A percentile compares a stretch with the other conserved stretches of the same genome.
Conservation (phyloP, 441 rosid species). For the Sinapis alba region DNA sequence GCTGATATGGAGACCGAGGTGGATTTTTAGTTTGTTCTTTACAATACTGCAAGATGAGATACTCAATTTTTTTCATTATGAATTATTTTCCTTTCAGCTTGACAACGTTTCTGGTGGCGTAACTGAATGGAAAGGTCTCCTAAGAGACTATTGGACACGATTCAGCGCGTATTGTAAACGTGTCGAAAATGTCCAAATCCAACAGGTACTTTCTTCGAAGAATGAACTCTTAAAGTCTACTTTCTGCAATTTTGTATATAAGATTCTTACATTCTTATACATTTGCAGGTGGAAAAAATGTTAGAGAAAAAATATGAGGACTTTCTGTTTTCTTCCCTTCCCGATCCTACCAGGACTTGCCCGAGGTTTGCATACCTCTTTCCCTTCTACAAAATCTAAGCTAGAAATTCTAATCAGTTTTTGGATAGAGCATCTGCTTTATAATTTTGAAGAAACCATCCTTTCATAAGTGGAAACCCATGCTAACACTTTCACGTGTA, state of each 20-base stretch:
- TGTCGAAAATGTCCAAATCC: slow-evolving; percentile 69
- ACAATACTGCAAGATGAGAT: slow-evolving; percentile 15
- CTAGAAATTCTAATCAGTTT: neutral
- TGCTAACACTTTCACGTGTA: neutral
- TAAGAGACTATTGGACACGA: slow-evolving; percentile 89
- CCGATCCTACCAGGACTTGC: slow-evolving; percentile 71
- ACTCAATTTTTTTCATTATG: neutral
- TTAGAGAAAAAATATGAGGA: slow-evolving; percentile 80
- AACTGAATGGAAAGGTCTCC: slow-evolving; percentile 99
- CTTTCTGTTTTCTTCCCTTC: slow-evolving; percentile 83
- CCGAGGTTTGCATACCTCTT: slow-evolving; percentile 61
- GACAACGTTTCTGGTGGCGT: slow-evolving; percentile 96
- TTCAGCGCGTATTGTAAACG: slow-evolving; percentile 81
- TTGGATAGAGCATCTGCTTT: neutral
- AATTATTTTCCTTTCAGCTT: slow-evolving; percentile 61
- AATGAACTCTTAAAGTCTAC: slow-evolving; percentile 25
- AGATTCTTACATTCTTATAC: slow-evolving; percentile 18
- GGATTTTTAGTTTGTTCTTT: slow-evolving; percentile 28
- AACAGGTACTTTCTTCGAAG: slow-evolving; percentile 60
- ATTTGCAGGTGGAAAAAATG: slow-evolving; percentile 96
- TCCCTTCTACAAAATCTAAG: slow-evolving; percentile 9
- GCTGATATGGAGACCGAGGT: slow-evolving; percentile 99
- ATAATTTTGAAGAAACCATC: neutral
- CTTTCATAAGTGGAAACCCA: neutral
- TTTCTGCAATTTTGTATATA: neutral